Percentiles rank a stretch among this genome's conserved stretches.
Evolutionary conservation across 1,284 basidiomycete species (phyloP).

Genomic region (Pyrrhoderma noxium): DNA sequence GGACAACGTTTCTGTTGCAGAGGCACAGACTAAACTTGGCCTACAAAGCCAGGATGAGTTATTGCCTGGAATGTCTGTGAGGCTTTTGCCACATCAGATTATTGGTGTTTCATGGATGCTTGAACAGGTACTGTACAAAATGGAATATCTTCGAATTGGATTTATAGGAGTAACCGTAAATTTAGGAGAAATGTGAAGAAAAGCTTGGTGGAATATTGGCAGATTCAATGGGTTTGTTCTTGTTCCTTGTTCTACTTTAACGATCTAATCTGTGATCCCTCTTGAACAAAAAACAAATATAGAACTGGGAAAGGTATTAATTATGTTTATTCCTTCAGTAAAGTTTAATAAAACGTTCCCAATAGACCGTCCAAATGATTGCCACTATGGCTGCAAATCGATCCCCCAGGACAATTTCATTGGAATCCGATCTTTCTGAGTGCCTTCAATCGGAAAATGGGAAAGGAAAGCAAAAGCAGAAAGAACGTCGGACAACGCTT

Average conservation of each 20-base stretch:
- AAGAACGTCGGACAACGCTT: constrained; percentile 45
- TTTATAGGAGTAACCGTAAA: not conserved
- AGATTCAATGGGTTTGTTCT: constrained; percentile 23
- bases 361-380: constrained; percentile 70
- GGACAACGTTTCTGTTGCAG: constrained; percentile 18
- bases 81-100: constrained; percentile 60
- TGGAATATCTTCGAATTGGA: too few species aligned
- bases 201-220: constrained; percentile 26
- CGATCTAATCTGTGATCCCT: too few species aligned
- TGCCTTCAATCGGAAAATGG: not conserved
- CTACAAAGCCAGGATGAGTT: constrained; percentile 34
- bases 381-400: constrained; percentile 60
- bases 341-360: too few species aligned
- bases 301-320: constrained; percentile 58
- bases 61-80: constrained; percentile 57
- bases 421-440: constrained; percentile 4
- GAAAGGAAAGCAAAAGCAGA: constrained; percentile 27
- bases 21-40: constrained; percentile 19
- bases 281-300: too few species aligned
- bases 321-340: too few species aligned
- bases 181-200: constrained; percentile 18
- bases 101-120: constrained; percentile 62
- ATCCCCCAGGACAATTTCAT: constrained; percentile 28
- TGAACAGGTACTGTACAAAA: constrained; percentile 17
- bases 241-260: constrained; percentile 9